Percentiles rank a stretch among this genome's conserved stretches.
Evolutionary conservation across 2,329 filamentous ascomycete genomes (phyloP).

Genomic region (Neophaeococcomyces mojaviensis): DNA sequence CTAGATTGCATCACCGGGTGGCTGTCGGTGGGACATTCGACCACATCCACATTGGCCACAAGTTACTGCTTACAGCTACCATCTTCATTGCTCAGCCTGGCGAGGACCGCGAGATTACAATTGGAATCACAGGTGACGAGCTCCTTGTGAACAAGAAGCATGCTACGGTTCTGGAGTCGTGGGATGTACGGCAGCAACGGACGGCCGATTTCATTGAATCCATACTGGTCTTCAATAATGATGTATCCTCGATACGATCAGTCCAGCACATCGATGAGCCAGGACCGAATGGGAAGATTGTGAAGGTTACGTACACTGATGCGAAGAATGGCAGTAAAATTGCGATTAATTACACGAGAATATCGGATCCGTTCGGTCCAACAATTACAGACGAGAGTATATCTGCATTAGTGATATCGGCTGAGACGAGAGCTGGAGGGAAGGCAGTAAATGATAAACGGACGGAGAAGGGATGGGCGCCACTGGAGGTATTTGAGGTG

Average conservation of each 20-base stretch:
- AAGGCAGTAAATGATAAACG: slow-evolving; percentile 80
- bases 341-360: slow-evolving; percentile 69
- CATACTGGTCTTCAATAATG: slow-evolving; percentile 52
- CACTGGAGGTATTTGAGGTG: slow-evolving; percentile 76
- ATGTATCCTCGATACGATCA: slow-evolving; percentile 29
- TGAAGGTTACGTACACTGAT: slow-evolving; percentile 23
- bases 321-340: slow-evolving; percentile 46
- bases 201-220: slow-evolving; percentile 64
- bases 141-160: slow-evolving; percentile 85
- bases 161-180: slow-evolving; percentile 70
- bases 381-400: slow-evolving; percentile 76
- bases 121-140: slow-evolving; percentile 84
- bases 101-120: slow-evolving; percentile 50
- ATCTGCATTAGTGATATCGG: slow-evolving; percentile 75
- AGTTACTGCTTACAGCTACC: slow-evolving; percentile 86
- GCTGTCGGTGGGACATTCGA: slow-evolving; percentile 93
- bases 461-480: slow-evolving; percentile 64
- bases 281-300: slow-evolving; percentile 33
- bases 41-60: slow-evolving; percentile 90
- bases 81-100: slow-evolving; percentile 57
- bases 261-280: slow-evolving; percentile 29
- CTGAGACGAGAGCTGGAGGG: slow-evolving; percentile 78
- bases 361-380: slow-evolving; percentile 82
- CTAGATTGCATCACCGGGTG: slow-evolving; percentile 51
- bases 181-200: slow-evolving; percentile 63